These are phyloP conservation scores for Lavandula angustifolia DNA, from an alignment of 257 asterid genomes.

Conservation along the genomic window DNA sequence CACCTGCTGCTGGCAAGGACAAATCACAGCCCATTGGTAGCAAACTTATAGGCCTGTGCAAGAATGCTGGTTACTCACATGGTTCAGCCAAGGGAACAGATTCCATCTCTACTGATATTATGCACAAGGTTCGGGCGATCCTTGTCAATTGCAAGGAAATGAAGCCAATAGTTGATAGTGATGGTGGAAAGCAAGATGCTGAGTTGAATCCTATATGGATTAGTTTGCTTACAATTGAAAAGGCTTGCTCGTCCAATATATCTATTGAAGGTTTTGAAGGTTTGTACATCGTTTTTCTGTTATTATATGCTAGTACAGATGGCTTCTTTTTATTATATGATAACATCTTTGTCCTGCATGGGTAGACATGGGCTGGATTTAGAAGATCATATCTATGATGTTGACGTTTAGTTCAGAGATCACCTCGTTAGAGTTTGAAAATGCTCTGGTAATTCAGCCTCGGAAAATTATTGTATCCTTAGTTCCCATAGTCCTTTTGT, in stretches of 20 bases:
- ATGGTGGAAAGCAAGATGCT: slow-evolving; percentile 45
- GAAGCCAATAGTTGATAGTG: slow-evolving; percentile 48
- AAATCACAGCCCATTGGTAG: slow-evolving; percentile 65
- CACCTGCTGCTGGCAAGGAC: slow-evolving; percentile 44
- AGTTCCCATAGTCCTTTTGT: neutral
- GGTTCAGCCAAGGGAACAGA: slow-evolving; percentile 55
- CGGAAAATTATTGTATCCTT: neutral
- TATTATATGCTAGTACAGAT: slow-evolving; percentile 10
- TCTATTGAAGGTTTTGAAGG: slow-evolving; percentile 62
- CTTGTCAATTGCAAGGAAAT: slow-evolving; percentile 70
- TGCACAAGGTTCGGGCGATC: slow-evolving; percentile 61
- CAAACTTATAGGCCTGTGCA: slow-evolving; percentile 73
- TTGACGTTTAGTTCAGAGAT: neutral
- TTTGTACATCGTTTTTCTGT: slow-evolving; percentile 26
- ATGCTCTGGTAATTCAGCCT: slow-evolving; percentile 1
- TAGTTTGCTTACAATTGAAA: slow-evolving; percentile 71
- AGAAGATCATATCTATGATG: neutral
- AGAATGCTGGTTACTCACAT: slow-evolving; percentile 55
- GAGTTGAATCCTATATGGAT: slow-evolving; percentile 73
- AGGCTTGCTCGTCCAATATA: slow-evolving; percentile 65
- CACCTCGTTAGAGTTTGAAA: neutral
- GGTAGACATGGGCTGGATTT: neutral
- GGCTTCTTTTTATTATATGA: slow-evolving; percentile 7
- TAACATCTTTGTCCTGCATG: neutral
- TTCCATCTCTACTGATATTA: slow-evolving; percentile 55